Base-by-base conservation (phyloP, 164 flowering plant species). In the Magnolia sinica region DNA sequence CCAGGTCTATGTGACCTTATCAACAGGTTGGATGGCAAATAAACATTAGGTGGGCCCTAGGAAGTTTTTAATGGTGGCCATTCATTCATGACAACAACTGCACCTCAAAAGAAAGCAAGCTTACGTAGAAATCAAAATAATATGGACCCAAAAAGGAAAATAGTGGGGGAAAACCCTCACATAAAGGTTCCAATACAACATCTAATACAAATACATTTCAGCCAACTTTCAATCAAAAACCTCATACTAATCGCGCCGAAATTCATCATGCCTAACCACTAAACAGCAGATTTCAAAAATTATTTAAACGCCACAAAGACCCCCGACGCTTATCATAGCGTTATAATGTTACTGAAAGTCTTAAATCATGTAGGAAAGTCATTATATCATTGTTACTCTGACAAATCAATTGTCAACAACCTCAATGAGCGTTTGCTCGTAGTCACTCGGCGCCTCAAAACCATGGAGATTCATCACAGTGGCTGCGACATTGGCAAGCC, bases 381-480 rank as follows among this genome's bases (percentile, higher is more conserved):
- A 0, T 37, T 37, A 11, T 14, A 11, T 55, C 61, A 13, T 31
- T 29, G 23, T 37, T 29, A 31, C 20, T 68, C 50, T 65, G 13
- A 14, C 13, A 29, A 68, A 68, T 77, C 70, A 78, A 20, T 68
- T 68, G 71, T 91, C 94, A 20, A 77, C 90, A 18, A 94, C 98
- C 86, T 94, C 99, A 52, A 96, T 87, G 2, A 94, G 89, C 49
- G 97, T 92, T 8, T 94, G 77, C 86, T 96, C 98, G 24, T 96
- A 96, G 82, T 96, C 99, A 65, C 83, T 79, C 3, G 99, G 99
- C 23, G 99, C 96, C 80, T 78, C 93, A 73, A 83, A 87, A 50
- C 99, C 99, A 74, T 96, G 99, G 45, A 96, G 91, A 81, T 96
- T 96, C 85, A 96, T 92, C 79, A 96, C 88, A 0, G 99, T 93